A percentile compares a stretch with the other conserved stretches of the same genome.
These are phyloP conservation scores for Pneumocystis canis DNA, from an alignment of 1,139 yeast genomes.

Conservation along the genomic window DNA sequence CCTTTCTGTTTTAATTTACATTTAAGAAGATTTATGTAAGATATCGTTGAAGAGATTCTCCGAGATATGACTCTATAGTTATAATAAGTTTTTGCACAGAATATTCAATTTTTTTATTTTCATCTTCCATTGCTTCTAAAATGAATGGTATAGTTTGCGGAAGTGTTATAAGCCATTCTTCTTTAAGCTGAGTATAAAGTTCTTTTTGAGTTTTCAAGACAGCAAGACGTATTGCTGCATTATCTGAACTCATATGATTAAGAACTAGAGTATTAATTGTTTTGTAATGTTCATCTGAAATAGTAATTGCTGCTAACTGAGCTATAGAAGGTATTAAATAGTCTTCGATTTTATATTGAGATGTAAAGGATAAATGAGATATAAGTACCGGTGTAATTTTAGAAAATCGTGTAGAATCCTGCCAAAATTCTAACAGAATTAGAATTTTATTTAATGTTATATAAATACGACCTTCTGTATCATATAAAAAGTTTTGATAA, in stretches of 20 bases:
- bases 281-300: constrained; percentile 75
- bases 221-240: constrained; percentile 18
- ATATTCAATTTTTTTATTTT: constrained; percentile 79
- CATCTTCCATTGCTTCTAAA: constrained; percentile 90
- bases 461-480: constrained; percentile 11
- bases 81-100: constrained; percentile 92
- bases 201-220: constrained; percentile 64
- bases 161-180: constrained; percentile 77
- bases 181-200: constrained; percentile 83
- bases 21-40: constrained; percentile 34
- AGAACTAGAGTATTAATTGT: constrained; percentile 42
- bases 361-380: constrained; percentile 36
- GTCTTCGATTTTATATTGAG: constrained; percentile 4
- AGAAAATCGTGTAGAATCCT: constrained; percentile 71
- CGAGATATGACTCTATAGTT: constrained; percentile 80
- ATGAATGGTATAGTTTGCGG: constrained; percentile 92
- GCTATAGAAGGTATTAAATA: constrained; percentile 37
- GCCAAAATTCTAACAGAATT: constrained; percentile 86
- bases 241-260: constrained; percentile 35
- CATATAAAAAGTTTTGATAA: constrained; percentile 2
- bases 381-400: constrained; percentile 47
- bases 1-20: not conserved
- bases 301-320: constrained; percentile 55
- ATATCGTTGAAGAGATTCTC: constrained; percentile 87
- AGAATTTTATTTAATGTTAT: constrained; percentile 61